These are phyloP conservation scores for Daldinia sp. DNA, from an alignment of 2,329 filamentous ascomycete genomes.

Conservation along the genomic window DNA sequence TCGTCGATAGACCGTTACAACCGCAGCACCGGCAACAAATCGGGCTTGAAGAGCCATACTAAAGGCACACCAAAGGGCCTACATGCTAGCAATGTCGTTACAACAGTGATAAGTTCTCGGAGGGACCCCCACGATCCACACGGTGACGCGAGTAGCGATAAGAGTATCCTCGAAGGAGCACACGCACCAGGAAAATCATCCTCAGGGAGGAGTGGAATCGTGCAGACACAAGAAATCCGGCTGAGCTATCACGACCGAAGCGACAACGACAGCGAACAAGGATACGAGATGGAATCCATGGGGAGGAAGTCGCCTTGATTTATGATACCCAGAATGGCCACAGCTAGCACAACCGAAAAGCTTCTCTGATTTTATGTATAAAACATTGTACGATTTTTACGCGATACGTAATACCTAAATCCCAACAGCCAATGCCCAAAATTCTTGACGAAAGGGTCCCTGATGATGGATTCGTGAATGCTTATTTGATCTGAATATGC, in stretches of 20 bases:
- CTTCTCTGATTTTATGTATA: conserved; percentile 2
- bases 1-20: conserved; percentile 34
- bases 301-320: conserved; percentile 21
- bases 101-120: conserved; percentile 28
- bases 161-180: conserved; percentile 34
- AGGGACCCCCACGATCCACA: conserved; percentile 22
- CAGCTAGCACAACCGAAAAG: not conserved
- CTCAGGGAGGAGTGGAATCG: conserved; percentile 32
- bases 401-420: conserved; percentile 1
- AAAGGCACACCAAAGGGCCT: conserved; percentile 20
- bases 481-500: not conserved
- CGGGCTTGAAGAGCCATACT: conserved; percentile 24
- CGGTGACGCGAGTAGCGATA: conserved; percentile 36
- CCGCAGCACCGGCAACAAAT: conserved; percentile 24
- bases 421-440: not conserved
- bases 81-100: conserved; percentile 33
- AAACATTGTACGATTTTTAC: conserved; percentile 4
- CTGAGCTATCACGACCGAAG: conserved; percentile 39
- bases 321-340: conserved; percentile 7
- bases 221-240: conserved; percentile 38
- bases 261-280: conserved; percentile 34
- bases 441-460: not conserved
- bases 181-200: conserved; percentile 28
- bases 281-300: conserved; percentile 39
- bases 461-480: not conserved